A percentile compares a stretch with the other conserved stretches of the same genome.
These are phyloP conservation scores for Acacia crassicarpa DNA, from an alignment of 306 rosid genomes.

Conservation along the genomic window DNA sequence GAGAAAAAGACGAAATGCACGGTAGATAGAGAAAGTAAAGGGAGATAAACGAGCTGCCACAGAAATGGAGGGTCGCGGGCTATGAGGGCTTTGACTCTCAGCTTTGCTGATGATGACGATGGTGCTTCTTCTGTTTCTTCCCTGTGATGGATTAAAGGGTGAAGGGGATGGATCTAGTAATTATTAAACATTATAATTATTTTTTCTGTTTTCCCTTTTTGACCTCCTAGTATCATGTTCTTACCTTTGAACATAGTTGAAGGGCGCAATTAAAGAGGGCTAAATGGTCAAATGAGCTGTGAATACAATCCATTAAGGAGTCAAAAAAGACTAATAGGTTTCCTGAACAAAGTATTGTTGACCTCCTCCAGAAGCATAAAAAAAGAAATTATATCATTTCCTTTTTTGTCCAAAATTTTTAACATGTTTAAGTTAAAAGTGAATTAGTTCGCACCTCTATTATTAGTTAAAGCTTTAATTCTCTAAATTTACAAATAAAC, in stretches of 20 bases:
- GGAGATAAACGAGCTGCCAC: not conserved
- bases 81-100: constrained; percentile 60
- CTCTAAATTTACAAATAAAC: no score
- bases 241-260: not conserved
- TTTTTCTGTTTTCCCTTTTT: not conserved
- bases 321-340: not conserved
- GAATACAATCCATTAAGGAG: not conserved
- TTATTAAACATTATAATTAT: constrained; percentile 2
- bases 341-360: no score
- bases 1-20: constrained; percentile 21
- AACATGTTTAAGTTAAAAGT: no score
- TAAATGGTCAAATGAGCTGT: not conserved
- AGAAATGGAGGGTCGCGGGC: constrained; percentile 40
- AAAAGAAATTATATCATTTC: no score
- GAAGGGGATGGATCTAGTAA: constrained; percentile 16
- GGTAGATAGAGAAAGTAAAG: constrained; percentile 17
- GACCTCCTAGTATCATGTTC: not conserved
- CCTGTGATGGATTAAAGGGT: constrained; percentile 34
- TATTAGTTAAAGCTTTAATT: fast-evolving
- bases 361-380: no score
- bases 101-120: constrained; percentile 53
- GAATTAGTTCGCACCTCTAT: no score
- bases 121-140: constrained; percentile 37
- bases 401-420: no score
- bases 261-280: not conserved